phyloP scores from a whole-genome alignment of 1,284 basidiomycete genomes.

The Rhodotorula sp. region DNA sequence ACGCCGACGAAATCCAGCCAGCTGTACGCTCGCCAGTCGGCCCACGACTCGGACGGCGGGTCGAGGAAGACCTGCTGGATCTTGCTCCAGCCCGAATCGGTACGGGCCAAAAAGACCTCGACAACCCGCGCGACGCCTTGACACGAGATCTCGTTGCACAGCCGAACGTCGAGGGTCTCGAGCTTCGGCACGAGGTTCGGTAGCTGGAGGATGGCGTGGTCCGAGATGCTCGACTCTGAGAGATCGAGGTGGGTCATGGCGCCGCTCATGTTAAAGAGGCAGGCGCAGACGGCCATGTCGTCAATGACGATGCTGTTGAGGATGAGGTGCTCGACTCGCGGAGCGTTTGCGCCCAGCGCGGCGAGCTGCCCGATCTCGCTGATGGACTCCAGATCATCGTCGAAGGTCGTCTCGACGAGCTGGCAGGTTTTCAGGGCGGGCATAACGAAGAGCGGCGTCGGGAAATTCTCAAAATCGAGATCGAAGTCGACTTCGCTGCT shows the following conservation, averaged over 20 bases:
- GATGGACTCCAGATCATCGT: too few relatives aligned
- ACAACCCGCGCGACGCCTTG: conserved; percentile 38
- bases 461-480: not conserved
- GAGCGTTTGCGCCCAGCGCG: conserved; percentile 24
- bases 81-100: conserved; percentile 14
- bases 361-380: conserved; percentile 10
- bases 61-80: conserved; percentile 22
- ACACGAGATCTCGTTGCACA: conserved; percentile 3
- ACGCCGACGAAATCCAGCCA: conserved; percentile 37
- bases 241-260: conserved; percentile 21
- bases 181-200: conserved; percentile 22
- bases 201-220: conserved; percentile 25
- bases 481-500: conserved; percentile 5
- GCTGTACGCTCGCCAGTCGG: conserved; percentile 9
- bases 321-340: conserved; percentile 1
- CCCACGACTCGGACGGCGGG: not conserved
- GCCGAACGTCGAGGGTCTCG: conserved; percentile 23
- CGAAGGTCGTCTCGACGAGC: not conserved
- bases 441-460: conserved; percentile 35
- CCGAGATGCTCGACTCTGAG: conserved; percentile 16
- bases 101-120: conserved; percentile 18
- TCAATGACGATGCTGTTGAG: not conserved
- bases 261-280: conserved; percentile 22
- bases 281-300: conserved; percentile 15
- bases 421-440: conserved; percentile 9